Base-by-base conservation (phyloP, 2,329 filamentous ascomycete genomes). In the Ophiognomonia clavigignenti-juglandacearum region DNA sequence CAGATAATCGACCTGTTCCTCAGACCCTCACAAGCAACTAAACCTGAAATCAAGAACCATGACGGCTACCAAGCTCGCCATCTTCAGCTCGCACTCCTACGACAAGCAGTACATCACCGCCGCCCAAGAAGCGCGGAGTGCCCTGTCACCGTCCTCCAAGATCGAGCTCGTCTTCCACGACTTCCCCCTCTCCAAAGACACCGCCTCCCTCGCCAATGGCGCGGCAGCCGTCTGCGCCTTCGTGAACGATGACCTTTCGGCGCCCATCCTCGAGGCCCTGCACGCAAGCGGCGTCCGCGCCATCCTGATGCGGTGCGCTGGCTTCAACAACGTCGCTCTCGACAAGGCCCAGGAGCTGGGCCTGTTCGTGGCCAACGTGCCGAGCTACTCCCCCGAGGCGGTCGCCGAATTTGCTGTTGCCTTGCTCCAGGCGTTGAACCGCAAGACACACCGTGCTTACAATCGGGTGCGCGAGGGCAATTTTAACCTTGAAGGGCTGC, bases 371-470 rank as follows among this genome's bases (percentile, higher is more conserved):
- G 80, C 80, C 55, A 80, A 82, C 50, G 82, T 86, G 27, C 82
- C 83, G 1, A 75, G 79, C 3, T 86, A 86, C 65, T 82, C 80
- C 7, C 83, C 83, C 49, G 79, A 86, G 61, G 79, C 82, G 2
- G 83, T 86, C 3, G 82, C 82, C 54, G 83, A 86, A 68, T 86
- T 85, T 57, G 75, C 80, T 34, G 74, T 86, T n/a, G 79, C 81
- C 2, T 69, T 86, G 50, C 69, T 85, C 44, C 80, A 84, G 66
- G 83, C 82, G 1, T 69, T 86, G 36, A 83, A 85, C 61, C 78
- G 83, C 36, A 78, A 82, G 59, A 85, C 79, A 13, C 83, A 86
- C 61, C 77, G 80, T 19, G 80, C 82, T 3, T 85, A 83, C 64
- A 83, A 82, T 60, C 78, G 83, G 22, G 82, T 84, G 18, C 77